Conservation (phyloP, 352 stramenopile genomes). For the Albugo laibachii region DNA sequence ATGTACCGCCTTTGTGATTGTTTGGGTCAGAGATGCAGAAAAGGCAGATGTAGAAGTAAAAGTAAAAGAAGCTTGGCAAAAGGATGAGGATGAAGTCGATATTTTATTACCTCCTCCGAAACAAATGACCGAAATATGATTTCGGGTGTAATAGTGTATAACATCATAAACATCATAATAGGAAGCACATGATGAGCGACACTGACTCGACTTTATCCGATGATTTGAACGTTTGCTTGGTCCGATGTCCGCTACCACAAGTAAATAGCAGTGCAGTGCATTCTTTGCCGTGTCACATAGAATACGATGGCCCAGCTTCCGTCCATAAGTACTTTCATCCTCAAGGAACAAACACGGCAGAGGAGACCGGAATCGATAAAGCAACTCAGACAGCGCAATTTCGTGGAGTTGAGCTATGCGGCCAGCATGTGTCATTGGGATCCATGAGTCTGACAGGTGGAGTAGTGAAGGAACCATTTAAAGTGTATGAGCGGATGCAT, state of each 20-base stretch:
- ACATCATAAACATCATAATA: not conserved
- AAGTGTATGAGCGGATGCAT: too few species aligned
- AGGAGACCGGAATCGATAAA: too few species aligned
- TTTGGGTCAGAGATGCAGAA: constrained; percentile 8
- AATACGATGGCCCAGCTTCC: constrained; percentile 32
- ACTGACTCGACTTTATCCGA: not conserved
- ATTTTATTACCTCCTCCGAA: not conserved
- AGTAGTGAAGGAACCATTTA: too few species aligned
- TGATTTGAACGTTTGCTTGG: constrained; percentile 32
- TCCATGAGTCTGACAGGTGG: too few species aligned
- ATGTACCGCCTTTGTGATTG: constrained; percentile 6
- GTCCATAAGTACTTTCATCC: constrained; percentile 63
- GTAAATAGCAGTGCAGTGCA: constrained; percentile 33
- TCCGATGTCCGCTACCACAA: constrained; percentile 38
- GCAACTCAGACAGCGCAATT: too few species aligned
- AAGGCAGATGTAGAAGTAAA: not conserved
- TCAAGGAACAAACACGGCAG: too few species aligned
- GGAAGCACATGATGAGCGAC: not conserved
- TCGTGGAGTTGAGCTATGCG: too few species aligned
- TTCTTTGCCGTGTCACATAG: constrained; percentile 52
- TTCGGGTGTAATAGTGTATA: not conserved
- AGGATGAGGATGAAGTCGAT: not conserved
- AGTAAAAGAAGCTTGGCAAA: not conserved
- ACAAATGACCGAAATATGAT: too few species aligned
- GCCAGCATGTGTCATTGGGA: too few species aligned